A percentile compares a stretch with the other conserved stretches of the same genome.
Conservation (phyloP, 208 protist genomes). For the Endotrypanum monterogeii region DNA sequence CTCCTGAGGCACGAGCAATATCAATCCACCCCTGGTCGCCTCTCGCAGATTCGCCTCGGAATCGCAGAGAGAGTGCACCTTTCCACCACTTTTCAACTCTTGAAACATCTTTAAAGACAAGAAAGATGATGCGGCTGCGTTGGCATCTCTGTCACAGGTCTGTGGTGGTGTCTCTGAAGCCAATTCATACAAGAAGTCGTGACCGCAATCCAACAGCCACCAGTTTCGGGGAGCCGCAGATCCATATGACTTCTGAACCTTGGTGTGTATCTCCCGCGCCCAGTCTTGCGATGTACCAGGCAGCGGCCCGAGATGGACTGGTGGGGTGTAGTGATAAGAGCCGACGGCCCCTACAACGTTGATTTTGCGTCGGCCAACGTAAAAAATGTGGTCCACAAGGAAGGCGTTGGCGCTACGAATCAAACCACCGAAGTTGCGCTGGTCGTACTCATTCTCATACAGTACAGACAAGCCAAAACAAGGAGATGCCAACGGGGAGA, state of each 20-base stretch:
- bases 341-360: conserved; percentile 87
- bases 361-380: conserved; percentile 75
- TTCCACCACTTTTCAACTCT: conserved; percentile 10
- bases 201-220: conserved; percentile 82
- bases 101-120: conserved; percentile 45
- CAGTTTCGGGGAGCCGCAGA: conserved; percentile 21
- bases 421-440: conserved; percentile 87
- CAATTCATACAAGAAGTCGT: conserved; percentile 49
- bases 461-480: conserved; percentile 81
- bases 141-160: neutral
- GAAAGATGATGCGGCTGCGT: neutral
- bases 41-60: conserved; percentile 39
- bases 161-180: neutral
- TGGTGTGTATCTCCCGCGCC: conserved; percentile 13
- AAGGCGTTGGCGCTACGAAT: conserved; percentile 90
- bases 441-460: conserved; percentile 86
- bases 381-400: conserved; percentile 79
- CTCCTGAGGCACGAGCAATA: conserved; percentile 83
- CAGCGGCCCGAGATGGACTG: conserved; percentile 52
- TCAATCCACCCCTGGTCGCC: conserved; percentile 23
- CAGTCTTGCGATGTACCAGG: conserved; percentile 9
- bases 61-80: conserved; percentile 46
- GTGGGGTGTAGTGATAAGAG: conserved; percentile 83
- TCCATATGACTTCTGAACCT: conserved; percentile 23
- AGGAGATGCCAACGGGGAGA: neutral